Evolutionary conservation across 495 filamentous ascomycete species (phyloP).

Genomic region (Chaetomium fimeti): DNA sequence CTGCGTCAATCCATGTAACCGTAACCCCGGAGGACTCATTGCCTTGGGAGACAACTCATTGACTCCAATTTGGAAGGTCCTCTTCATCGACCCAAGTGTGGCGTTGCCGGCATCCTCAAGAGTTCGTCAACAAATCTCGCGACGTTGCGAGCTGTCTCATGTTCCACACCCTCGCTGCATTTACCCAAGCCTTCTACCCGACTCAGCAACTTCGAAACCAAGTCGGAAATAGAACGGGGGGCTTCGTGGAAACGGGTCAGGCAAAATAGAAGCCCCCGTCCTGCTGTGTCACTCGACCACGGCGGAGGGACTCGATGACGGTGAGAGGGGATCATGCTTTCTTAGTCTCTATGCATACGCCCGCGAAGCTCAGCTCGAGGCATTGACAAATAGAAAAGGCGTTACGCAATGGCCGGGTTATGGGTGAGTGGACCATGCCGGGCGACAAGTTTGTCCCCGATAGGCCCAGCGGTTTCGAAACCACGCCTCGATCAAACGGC

Average conservation of each 20-base stretch:
- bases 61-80: neutral
- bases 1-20: neutral
- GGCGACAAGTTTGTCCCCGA: neutral
- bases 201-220: neutral
- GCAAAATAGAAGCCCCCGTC: too few species aligned
- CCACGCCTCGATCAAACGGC: neutral
- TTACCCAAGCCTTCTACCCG: neutral
- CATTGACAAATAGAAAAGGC: slow-evolving; percentile 1
- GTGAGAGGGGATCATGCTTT: neutral
- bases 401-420: neutral
- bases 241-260: too few species aligned
- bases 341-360: neutral
- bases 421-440: neutral
- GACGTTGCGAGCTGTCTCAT: neutral
- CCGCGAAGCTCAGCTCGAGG: neutral
- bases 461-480: slow-evolving; percentile 5
- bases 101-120: neutral
- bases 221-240: too few species aligned
- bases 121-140: too few species aligned
- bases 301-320: neutral
- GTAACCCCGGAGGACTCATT: neutral
- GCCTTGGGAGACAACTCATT: neutral
- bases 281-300: too few species aligned
- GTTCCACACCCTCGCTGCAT: slow-evolving; percentile 7
- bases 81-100: neutral